Evolutionary conservation across 371 early-diverging fungal species (phyloP).

Genomic region (Syncephalis fuscata): DNA sequence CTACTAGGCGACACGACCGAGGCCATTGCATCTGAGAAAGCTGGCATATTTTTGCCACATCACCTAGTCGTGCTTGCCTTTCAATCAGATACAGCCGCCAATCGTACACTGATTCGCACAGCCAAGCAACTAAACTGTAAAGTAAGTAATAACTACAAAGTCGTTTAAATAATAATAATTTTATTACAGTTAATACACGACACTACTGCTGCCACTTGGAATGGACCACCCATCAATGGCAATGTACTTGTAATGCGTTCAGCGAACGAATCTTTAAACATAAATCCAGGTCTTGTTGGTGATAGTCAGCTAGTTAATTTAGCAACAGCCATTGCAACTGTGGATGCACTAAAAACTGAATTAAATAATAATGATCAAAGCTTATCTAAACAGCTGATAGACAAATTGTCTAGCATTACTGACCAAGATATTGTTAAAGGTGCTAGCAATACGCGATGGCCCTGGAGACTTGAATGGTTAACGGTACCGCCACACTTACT

Average conservation of each 20-base stretch:
- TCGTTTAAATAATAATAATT: no score
- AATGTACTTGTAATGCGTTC: slow-evolving; percentile 3
- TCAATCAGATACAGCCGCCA: slow-evolving; percentile 20
- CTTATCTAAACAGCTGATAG: no score
- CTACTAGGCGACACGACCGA: slow-evolving; percentile 57
- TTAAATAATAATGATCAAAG: not conserved
- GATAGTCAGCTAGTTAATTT: slow-evolving; percentile 4
- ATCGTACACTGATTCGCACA: slow-evolving; percentile 14
- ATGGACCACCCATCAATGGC: no score
- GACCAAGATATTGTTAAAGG: slow-evolving; percentile 30
- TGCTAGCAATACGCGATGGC: slow-evolving; percentile 49
- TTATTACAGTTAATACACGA: no score
- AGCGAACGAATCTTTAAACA: not conserved
- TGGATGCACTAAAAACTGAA: not conserved
- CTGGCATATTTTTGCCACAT: slow-evolving; percentile 66
- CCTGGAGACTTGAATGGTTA: slow-evolving; percentile 68
- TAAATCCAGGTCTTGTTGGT: not conserved
- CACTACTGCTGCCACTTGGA: no score
- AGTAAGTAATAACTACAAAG: slow-evolving; percentile 9
- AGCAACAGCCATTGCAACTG: slow-evolving; percentile 10
- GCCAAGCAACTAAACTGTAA: slow-evolving; percentile 16
- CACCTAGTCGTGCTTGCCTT: slow-evolving; percentile 31
- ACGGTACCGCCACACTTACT: not conserved
- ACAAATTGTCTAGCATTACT: slow-evolving; percentile 8
- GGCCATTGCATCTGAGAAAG: slow-evolving; percentile 84